phyloP scores from a whole-genome alignment of 2,329 filamentous ascomycete species.

The Shiraia sp. region DNA sequence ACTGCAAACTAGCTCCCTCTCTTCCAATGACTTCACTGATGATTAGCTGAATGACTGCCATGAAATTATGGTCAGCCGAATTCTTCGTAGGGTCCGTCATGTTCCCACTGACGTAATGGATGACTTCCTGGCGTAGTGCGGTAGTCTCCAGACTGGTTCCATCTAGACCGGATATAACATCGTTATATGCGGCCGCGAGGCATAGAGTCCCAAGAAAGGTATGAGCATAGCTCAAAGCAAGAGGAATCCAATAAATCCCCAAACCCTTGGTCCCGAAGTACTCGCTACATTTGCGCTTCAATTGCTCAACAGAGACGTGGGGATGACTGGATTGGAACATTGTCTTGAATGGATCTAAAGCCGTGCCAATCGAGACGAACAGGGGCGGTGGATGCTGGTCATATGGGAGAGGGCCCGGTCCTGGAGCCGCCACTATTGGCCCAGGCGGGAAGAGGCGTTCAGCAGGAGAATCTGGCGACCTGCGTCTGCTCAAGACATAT shows the following conservation, averaged over 20 bases:
- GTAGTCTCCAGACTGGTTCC: conserved; percentile 36
- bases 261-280: conserved; percentile 41
- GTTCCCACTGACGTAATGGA: conserved; percentile 34
- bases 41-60: conserved; percentile 43
- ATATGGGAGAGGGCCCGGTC: conserved; percentile 20
- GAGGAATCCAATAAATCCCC: conserved; percentile 40
- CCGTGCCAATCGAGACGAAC: conserved; percentile 34
- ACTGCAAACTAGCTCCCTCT: conserved; percentile 21
- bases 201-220: conserved; percentile 45
- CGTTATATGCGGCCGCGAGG: conserved; percentile 39
- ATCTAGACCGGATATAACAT: conserved; percentile 27
- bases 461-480: conserved; percentile 3
- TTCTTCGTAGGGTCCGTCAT: conserved; percentile 24
- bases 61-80: conserved; percentile 41
- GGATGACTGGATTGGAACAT: conserved; percentile 39
- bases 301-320: conserved; percentile 33
- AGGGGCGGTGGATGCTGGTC: conserved; percentile 16
- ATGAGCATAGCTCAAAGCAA: conserved; percentile 36
- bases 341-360: conserved; percentile 40
- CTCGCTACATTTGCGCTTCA: conserved; percentile 42
- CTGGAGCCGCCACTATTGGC: conserved; percentile 27
- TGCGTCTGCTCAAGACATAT: conserved; percentile 5
- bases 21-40: conserved; percentile 37
- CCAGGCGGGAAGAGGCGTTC: conserved; percentile 14
- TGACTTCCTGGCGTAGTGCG: conserved; percentile 40